These are phyloP conservation scores for Melanomma pulvis-pyrius DNA, from an alignment of 495 filamentous ascomycete species.

Conservation along the genomic window DNA sequence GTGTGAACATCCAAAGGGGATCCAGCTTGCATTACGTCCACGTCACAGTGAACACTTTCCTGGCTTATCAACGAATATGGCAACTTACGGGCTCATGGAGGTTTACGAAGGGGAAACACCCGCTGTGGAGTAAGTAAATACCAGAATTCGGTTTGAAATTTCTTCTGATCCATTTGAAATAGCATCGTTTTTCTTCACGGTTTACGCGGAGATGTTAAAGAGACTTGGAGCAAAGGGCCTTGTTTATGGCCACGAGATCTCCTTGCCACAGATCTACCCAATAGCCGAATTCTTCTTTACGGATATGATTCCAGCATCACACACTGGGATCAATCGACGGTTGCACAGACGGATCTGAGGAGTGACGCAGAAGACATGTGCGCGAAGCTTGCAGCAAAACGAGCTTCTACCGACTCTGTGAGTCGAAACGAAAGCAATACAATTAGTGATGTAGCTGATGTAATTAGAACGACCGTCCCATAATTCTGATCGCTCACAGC, in stretches of 20 bases:
- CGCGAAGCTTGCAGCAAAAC: not conserved
- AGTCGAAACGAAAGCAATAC: conserved; percentile 2
- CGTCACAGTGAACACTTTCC: too few relatives aligned
- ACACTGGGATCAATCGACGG: conserved; percentile 2
- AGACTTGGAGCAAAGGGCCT: conserved; percentile 7
- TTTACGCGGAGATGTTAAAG: conserved; percentile 6
- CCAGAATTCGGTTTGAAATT: not conserved
- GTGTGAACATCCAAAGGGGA: too few relatives aligned
- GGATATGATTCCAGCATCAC: conserved; percentile 9
- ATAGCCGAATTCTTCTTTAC: conserved; percentile 4
- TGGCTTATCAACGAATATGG: too few relatives aligned
- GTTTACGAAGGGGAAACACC: not conserved
- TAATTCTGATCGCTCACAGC: conserved; percentile 7
- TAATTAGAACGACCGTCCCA: conserved; percentile 6
- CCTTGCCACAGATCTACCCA: conserved; percentile 7
- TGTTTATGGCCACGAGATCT: conserved; percentile 6
- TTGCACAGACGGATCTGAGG: not conserved
- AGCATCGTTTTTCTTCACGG: conserved; percentile 17
- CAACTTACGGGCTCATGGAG: not conserved
- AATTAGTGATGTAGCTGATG: not conserved
- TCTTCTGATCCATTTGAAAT: not conserved
- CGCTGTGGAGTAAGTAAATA: not conserved
- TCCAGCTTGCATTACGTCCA: too few relatives aligned
- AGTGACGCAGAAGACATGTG: conserved; percentile 5
- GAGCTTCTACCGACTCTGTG: too few relatives aligned